Percentiles rank a stretch among this genome's conserved stretches.
Evolutionary conservation across 208 protist genomes (phyloP).

Genomic region (Novymonas esmeraldas): DNA sequence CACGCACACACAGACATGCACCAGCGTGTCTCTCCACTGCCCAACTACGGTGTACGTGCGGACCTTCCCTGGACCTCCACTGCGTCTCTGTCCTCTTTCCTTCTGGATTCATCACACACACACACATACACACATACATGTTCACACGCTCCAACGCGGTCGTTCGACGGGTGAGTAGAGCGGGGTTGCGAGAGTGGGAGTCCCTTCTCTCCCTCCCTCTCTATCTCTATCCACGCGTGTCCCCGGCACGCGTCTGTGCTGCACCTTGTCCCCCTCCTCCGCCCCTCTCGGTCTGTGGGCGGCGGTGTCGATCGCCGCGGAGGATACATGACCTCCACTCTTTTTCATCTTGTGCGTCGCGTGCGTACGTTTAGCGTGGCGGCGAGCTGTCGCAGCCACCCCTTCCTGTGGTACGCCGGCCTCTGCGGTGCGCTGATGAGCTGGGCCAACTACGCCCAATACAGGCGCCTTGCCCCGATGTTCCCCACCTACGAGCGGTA

Average conservation of each 20-base stretch:
- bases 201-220: background rate
- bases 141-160: too few relatives aligned
- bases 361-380: slow-evolving; percentile 67
- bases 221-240: background rate
- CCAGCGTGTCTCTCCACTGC: background rate
- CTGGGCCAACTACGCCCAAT: slow-evolving; percentile 83
- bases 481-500: slow-evolving; percentile 73
- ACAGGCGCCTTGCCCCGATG: slow-evolving; percentile 68
- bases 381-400: slow-evolving; percentile 50
- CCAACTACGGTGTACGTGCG: background rate
- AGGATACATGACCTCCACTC: background rate
- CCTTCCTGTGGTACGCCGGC: slow-evolving; percentile 62
- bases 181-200: too few relatives aligned
- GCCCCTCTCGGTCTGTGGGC: too few relatives aligned
- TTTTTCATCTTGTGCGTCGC: slow-evolving; percentile 35
- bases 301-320: too few relatives aligned
- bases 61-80: background rate
- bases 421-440: slow-evolving; percentile 45
- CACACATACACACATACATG: background rate
- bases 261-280: too few relatives aligned
- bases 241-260: too few relatives aligned
- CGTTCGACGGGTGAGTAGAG: too few relatives aligned
- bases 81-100: background rate
- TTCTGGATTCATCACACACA: too few relatives aligned
- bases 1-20: slow-evolving; percentile 8